phyloP scores from a whole-genome alignment of 441 rosid genomes.

The Isatis lusitanica region DNA sequence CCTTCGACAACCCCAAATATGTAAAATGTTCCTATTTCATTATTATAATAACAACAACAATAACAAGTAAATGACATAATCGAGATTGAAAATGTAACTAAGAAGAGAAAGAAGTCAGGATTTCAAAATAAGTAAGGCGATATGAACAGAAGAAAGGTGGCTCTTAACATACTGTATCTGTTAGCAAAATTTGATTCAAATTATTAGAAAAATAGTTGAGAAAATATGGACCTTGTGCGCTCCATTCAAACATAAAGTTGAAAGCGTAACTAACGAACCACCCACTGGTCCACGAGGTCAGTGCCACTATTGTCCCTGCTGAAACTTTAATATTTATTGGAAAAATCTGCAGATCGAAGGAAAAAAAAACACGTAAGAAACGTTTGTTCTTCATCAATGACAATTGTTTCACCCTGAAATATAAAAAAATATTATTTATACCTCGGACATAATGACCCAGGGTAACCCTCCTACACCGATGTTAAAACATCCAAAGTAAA shows the following conservation, averaged over 20 bases:
- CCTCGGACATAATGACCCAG: conserved; percentile 17
- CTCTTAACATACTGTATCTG: not conserved
- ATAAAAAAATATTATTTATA: not conserved
- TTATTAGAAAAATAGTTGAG: not conserved
- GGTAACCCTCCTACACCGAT: conserved; percentile 7
- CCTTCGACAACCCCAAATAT: not conserved
- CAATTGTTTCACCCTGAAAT: not conserved
- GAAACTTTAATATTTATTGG: conserved; percentile 9
- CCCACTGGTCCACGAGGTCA: conserved; percentile 17
- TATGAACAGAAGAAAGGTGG: not conserved
- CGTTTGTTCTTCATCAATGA: not conserved
- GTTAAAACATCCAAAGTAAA: conserved; percentile 6
- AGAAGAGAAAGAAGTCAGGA: not conserved
- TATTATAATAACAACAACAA: not conserved
- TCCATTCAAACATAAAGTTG: conserved; percentile 16
- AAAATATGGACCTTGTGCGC: conserved; percentile 5
- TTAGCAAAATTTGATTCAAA: not conserved
- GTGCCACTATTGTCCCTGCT: conserved; percentile 1
- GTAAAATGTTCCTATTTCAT: conserved; percentile 10
- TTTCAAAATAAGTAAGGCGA: not conserved
- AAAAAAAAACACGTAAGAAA: not conserved
- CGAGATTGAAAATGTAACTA: not conserved
- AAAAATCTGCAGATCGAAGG: not conserved
- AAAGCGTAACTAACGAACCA: conserved; percentile 17
- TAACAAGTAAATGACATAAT: too few species aligned